A percentile compares a stretch with the other conserved stretches of the same genome.
Conservation (phyloP, 345 rosid genomes). For the Brassica rapa region DNA sequence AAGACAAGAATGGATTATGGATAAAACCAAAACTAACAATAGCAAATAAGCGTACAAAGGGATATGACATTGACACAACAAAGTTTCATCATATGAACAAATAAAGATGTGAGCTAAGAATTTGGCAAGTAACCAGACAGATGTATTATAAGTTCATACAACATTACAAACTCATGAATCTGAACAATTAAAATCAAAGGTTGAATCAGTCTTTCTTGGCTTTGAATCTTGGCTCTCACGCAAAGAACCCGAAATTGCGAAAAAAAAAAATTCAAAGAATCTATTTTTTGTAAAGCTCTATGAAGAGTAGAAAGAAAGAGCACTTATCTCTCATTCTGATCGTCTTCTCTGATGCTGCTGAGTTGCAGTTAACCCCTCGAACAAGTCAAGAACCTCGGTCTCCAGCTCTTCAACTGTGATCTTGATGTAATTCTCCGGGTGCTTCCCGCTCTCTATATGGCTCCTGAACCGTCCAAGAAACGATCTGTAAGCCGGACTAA, state of each 20-base stretch:
- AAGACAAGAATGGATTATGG: not conserved
- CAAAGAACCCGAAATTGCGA: slow-evolving; percentile 30
- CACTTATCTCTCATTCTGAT: slow-evolving; percentile 53
- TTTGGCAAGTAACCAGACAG: slow-evolving; percentile 40
- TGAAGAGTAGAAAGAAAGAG: slow-evolving; percentile 11
- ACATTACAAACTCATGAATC: slow-evolving; percentile 38
- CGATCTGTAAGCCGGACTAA: slow-evolving; percentile 91
- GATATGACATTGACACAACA: slow-evolving; percentile 25
- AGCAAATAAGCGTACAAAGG: slow-evolving; percentile 2
- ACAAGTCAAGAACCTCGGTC: slow-evolving; percentile 87
- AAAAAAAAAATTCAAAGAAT: slow-evolving; percentile 42
- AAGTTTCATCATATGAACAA: slow-evolving; percentile 27
- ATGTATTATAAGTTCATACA: slow-evolving; percentile 30
- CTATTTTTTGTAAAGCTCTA: slow-evolving; percentile 35
- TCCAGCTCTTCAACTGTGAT: slow-evolving; percentile 88
- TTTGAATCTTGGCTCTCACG: slow-evolving; percentile 12
- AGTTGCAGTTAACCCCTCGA: slow-evolving; percentile 80
- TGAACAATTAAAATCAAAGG: slow-evolving; percentile 21
- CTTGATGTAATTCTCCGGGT: slow-evolving; percentile 95
- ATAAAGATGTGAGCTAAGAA: slow-evolving; percentile 13
- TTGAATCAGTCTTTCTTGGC: slow-evolving; percentile 31
- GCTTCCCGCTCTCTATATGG: slow-evolving; percentile 89
- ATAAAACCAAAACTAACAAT: not conserved
- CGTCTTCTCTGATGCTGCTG: slow-evolving; percentile 86
- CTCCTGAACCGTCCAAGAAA: slow-evolving; percentile 91